Evolutionary conservation across 78 protist genomes (phyloP), one percentile per base, ranked within the genome.

Genomic region (Dictyostelium purpureum): DNA sequence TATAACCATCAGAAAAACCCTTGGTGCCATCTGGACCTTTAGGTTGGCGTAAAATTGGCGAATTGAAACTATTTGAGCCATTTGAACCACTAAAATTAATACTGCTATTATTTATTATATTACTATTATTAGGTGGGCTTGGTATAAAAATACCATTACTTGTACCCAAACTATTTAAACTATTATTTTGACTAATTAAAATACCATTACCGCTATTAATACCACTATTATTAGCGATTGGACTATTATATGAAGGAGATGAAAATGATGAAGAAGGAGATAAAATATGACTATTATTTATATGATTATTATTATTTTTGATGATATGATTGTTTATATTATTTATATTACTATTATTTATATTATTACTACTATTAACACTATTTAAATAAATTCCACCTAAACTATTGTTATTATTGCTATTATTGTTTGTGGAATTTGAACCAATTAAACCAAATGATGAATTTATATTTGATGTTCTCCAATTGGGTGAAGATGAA

Each of bases 1-100:
- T 52, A 65, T 88, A 88, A 70, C 38, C 77, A 54, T 70, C 59
- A n/a, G 89, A 65, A 70, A 90, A 90, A 40, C 94, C 94, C 42
- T 76, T 73, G n/a, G 94, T 79, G 11, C 94, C 94, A 65, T 90
- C 94, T 4, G 94, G 94, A 19, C 94, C 94, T 65, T 80, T 90
- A 51, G 94, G 94, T 56, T 90, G 94, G 51, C 94, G 88, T 2
- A 71, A 26, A 12, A 77, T 52, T 67, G 94, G 88, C 21, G 88
- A 79, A 73, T 74, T 85, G 59, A 71, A 71, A 85, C 82, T 85
- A 70, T 71, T 71, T 42, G 74, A 70, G n/a, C n/a, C n/a, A n/a
- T n/a, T n/a, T 47, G 26, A 28, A 47, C 56, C 47, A 69, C 52
- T 69, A 40, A 40, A 40, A 69, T 69, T 69, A n/a, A 40, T 31